phyloP scores from a whole-genome alignment of 768 basidiomycete genomes.

The Tricholoma flavovirens region DNA sequence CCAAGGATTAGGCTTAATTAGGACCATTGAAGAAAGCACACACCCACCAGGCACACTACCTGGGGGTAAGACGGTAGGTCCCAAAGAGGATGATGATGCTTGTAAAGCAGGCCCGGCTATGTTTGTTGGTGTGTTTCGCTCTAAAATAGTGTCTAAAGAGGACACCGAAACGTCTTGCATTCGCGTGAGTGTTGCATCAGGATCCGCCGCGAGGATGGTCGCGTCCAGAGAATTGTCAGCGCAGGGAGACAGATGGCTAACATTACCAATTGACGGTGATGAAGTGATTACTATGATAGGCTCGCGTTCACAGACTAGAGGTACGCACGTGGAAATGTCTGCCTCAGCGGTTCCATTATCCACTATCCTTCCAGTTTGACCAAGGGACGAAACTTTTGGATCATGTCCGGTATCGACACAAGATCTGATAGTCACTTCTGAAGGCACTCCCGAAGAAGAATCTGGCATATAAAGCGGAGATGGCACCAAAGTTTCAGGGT shows the following conservation, averaged over 20 bases:
- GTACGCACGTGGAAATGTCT: background rate
- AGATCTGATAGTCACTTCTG: background rate
- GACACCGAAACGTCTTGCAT: background rate
- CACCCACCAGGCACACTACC: slow-evolving; percentile 3
- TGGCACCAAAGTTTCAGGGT: background rate
- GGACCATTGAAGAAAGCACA: background rate
- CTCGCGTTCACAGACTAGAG: background rate
- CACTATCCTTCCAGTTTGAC: background rate
- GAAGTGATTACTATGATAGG: background rate
- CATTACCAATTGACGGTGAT: background rate
- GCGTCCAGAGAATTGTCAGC: background rate
- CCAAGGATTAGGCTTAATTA: slow-evolving; percentile 2
- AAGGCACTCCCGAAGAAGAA: background rate
- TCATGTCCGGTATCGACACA: background rate
- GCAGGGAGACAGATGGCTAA: background rate
- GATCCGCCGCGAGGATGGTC: background rate
- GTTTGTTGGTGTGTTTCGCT: background rate
- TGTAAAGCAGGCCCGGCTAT: background rate
- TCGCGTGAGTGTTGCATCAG: background rate
- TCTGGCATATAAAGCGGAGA: background rate
- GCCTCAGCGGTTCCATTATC: background rate
- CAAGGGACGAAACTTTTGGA: background rate
- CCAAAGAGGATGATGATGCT: background rate
- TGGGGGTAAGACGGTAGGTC: background rate
- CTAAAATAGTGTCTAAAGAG: background rate